Base-by-base conservation (phyloP, 2,329 filamentous ascomycete genomes). In the Mycosphaerella sp. region DNA sequence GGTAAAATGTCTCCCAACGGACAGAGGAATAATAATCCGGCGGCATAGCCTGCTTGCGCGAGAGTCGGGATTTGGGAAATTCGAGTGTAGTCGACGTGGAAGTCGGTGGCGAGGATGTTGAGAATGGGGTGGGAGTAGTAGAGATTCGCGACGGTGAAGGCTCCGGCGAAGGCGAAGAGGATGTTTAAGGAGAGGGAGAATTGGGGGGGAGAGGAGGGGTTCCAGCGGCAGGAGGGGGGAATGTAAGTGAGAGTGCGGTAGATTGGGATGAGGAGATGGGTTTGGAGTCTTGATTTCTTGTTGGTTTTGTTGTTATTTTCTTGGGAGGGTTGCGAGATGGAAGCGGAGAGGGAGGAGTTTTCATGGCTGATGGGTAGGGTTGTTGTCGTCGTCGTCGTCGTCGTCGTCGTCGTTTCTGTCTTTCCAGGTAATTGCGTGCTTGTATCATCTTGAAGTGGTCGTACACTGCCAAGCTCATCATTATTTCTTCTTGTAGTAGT, bases 71-170 rank as follows among this genome's bases (percentile, higher is more conserved):
- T 82, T 40, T 81, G 70, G 3, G 80, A 76, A 0, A 87, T 82
- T 51, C 78, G 75, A 63, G 89, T 86, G 64, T 89, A 85, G 7
- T 77, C 78, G 45, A 92, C 84, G 50, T 78, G 65, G 64, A 93
- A 92, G 12, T 86, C 84, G 8, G 76, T 68, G 0, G 88, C 87
- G 40, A 93, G 77, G 48, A 86, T 80, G 65, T 90, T 89, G 23
- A 92, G 73, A 45, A 92, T 87, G 0, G 88, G 86, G 63, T 91
- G 87, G 55, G 80, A 87, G 70, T 92, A 90, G 72, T 92, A 92
- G 2, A 92, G 74, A 62, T 91, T 91, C 14, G 87, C 87, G 6
- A 91, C 87, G 0, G 85, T 88, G 60, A 89, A 83, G 3, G 83
- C 78, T 0, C 73, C 77, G 0, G 79, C 85, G 63, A 86, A 78